Conservation (phyloP, 2,329 filamentous ascomycete species). For the Xylaria sp. region DNA sequence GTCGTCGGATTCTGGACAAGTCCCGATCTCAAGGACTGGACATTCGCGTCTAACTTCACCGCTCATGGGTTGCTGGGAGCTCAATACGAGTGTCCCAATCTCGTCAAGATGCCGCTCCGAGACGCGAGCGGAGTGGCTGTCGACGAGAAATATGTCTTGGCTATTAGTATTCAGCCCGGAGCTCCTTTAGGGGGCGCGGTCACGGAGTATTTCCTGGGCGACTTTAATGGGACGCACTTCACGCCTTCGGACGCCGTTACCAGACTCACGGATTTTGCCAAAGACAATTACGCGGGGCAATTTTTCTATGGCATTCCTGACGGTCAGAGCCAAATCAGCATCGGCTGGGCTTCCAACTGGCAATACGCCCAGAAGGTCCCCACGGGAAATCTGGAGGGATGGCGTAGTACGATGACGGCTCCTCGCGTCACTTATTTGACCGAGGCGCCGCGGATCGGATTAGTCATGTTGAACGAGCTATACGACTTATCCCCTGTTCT, state of each 20-base stretch:
- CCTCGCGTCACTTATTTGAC: constrained; percentile 63
- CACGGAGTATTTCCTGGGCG: constrained; percentile 66
- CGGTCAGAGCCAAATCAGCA: constrained; percentile 55
- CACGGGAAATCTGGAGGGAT: constrained; percentile 62
- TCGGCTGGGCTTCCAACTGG: constrained; percentile 70
- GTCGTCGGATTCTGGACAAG: constrained; percentile 70
- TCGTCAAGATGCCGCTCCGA: constrained; percentile 64
- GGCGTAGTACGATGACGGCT: constrained; percentile 62
- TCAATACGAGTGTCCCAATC: constrained; percentile 72
- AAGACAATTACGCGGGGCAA: constrained; percentile 67
- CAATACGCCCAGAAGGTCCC: constrained; percentile 66
- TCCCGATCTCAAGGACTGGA: constrained; percentile 68
- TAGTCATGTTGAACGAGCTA: constrained; percentile 61
- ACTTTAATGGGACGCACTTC: constrained; percentile 73
- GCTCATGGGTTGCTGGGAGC: constrained; percentile 61
- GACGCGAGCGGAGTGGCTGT: constrained; percentile 42
- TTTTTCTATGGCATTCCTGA: constrained; percentile 61
- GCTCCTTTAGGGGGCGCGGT: constrained; percentile 66
- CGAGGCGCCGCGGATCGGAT: constrained; percentile 61
- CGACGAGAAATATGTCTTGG: constrained; percentile 57
- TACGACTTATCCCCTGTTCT: constrained; percentile 61
- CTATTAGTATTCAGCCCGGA: constrained; percentile 66
- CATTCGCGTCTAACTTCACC: constrained; percentile 66
- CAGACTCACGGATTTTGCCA: constrained; percentile 58
- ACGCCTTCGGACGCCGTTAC: constrained; percentile 54